Evolutionary conservation across 257 asterid genomes (phyloP), one percentile per base, ranked within the genome.

Genomic region (Solanum boliviense): DNA sequence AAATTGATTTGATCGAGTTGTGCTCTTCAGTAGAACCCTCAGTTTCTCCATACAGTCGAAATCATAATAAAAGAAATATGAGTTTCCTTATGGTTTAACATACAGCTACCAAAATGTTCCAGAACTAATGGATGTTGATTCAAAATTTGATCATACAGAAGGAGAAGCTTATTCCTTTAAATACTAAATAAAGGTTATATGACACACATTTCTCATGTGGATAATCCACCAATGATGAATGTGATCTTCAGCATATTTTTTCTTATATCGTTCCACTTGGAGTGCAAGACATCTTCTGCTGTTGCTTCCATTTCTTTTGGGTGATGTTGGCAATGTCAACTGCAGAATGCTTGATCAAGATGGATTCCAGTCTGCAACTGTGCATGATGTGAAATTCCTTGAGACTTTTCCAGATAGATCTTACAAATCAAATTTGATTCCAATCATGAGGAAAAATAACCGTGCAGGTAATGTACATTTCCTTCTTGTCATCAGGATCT

Each of bases 291-390:
- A 75, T 75, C 83, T 75, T 23, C 58, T 36, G 46, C n/a, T 12
- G 56, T 75, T 75, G 27, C 82, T 35, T 73, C 31, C 56, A 75
- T 75, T 75, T 75, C 56, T 75, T 35, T 73, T 35, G 82, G 83
- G 32, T 75, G 83, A 38, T 75, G 58, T 75, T 75, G 83, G 56
- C 20, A 13, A 38, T 75, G 32, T 38, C 1, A 48, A 32, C 25
- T 88, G 92, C 91, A 97, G 99, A 88, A 90, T 97, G 92, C 93
- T 97, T 83, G 99, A 97, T 90, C 98, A 95, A 86, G 99, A 95
- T 67, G 99, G 99, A 21, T 96, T 97, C 89, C 98, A 98, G 65
- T 98, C 94, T 91, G 98, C 98, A 13, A 20, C 93, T 86, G 98
- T 96, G 83, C 95, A 97, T 15, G 99, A 98, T 18, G 89, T 94